Percentiles rank a stretch among this genome's conserved stretches.
These are phyloP conservation scores for Aspergillus pseudoviridinutans DNA, from an alignment of 2,329 filamentous ascomycete genomes.

Conservation along the genomic window DNA sequence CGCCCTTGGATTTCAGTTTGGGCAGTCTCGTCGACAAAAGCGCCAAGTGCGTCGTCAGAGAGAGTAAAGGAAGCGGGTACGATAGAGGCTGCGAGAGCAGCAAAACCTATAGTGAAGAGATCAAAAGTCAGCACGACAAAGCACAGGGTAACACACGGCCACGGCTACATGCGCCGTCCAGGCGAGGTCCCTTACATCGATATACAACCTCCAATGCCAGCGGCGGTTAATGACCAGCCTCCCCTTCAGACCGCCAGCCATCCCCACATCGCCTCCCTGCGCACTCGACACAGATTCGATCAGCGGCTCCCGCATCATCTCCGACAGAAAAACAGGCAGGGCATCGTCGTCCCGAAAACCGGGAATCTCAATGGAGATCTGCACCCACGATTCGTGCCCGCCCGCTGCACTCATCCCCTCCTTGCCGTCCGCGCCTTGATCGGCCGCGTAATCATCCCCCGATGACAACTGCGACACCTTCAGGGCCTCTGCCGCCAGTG, in stretches of 20 bases:
- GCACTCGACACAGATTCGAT: slow-evolving; percentile 66
- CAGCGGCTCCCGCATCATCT: slow-evolving; percentile 85
- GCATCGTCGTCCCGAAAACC: slow-evolving; percentile 88
- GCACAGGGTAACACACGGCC: background rate
- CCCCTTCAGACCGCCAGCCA: slow-evolving; percentile 64
- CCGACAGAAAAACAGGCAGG: slow-evolving; percentile 77
- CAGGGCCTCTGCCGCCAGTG: slow-evolving; percentile 31
- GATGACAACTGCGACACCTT: slow-evolving; percentile 34
- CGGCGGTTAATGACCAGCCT: slow-evolving; percentile 81
- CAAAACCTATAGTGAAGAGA: slow-evolving; percentile 61
- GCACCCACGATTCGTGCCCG: slow-evolving; percentile 70
- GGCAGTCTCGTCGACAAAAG: slow-evolving; percentile 84
- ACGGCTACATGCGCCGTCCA: background rate
- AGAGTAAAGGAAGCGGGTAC: slow-evolving; percentile 88
- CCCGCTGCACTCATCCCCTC: slow-evolving; percentile 17
- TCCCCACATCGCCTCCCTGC: slow-evolving; percentile 70
- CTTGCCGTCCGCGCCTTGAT: slow-evolving; percentile 23
- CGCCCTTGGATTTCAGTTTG: slow-evolving; percentile 76
- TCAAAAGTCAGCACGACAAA: slow-evolving; percentile 4
- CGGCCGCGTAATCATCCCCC: slow-evolving; percentile 18
- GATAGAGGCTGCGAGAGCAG: slow-evolving; percentile 90
- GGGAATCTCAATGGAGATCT: slow-evolving; percentile 87
- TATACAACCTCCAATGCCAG: slow-evolving; percentile 94
- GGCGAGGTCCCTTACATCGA: slow-evolving; percentile 64
- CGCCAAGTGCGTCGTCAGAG: slow-evolving; percentile 87